Percentiles rank a stretch among this genome's conserved stretches.
Evolutionary conservation across 2,329 filamentous ascomycete genomes (phyloP).

Genomic region (Talaromyces sp.): DNA sequence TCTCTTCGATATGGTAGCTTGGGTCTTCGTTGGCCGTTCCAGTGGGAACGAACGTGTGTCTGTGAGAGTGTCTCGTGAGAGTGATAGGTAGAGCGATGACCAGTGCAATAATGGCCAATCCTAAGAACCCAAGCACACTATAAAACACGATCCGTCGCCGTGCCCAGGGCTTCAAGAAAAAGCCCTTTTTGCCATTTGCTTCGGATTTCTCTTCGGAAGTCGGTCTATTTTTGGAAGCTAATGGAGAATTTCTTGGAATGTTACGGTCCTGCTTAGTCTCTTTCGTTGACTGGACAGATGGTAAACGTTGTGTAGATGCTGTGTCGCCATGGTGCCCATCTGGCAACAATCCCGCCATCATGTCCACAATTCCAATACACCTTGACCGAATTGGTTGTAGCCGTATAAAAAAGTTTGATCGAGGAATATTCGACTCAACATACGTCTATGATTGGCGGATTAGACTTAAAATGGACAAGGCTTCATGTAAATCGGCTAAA

Average conservation of each 20-base stretch:
- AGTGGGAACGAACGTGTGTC: background rate
- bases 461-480: constrained; percentile 7
- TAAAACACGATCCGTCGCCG: constrained; percentile 13
- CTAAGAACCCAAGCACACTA: constrained; percentile 11
- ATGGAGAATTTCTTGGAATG: background rate
- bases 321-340: background rate
- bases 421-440: background rate
- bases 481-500: background rate
- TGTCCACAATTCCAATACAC: background rate
- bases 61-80: constrained; percentile 4
- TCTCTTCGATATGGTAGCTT: constrained; percentile 21
- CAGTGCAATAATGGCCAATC: constrained; percentile 19
- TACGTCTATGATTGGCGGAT: constrained; percentile 2
- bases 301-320: background rate
- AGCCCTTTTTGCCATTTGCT: constrained; percentile 3
- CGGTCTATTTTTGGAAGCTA: no score
- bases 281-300: constrained; percentile 5
- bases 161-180: constrained; percentile 18
- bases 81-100: constrained; percentile 26
- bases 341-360: background rate
- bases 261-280: constrained; percentile 4
- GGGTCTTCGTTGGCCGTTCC: constrained; percentile 13
- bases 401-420: background rate
- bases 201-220: constrained; percentile 6
- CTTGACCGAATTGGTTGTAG: background rate